These are phyloP conservation scores for Coemansia sp. DNA, from an alignment of 192 early-diverging fungal genomes.

Conservation along the genomic window DNA sequence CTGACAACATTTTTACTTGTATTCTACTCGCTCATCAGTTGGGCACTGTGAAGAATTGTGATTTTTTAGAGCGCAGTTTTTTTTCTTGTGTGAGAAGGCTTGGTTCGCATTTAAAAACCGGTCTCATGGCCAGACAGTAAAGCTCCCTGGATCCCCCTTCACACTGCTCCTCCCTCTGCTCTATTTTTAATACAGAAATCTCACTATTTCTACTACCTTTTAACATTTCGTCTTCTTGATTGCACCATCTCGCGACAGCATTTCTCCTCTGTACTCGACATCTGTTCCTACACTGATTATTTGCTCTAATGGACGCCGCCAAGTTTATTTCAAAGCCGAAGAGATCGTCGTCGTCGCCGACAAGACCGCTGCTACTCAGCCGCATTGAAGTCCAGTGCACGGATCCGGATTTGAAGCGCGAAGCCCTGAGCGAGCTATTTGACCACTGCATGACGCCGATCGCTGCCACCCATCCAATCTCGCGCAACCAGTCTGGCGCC, in stretches of 20 bases:
- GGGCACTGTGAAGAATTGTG: too few relatives aligned
- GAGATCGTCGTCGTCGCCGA: conserved; percentile 15
- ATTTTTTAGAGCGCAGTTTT: too few relatives aligned
- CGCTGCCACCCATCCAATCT: neutral
- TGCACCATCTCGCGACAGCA: conserved; percentile 4
- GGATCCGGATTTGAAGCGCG: conserved; percentile 47
- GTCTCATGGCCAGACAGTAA: too few relatives aligned
- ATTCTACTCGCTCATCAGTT: too few relatives aligned
- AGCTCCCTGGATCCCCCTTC: neutral
- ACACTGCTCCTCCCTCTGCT: conserved; percentile 1
- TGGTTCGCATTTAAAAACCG: too few relatives aligned
- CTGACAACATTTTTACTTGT: too few relatives aligned
- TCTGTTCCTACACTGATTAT: neutral
- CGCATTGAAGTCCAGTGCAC: conserved; percentile 39
- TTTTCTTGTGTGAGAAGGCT: too few relatives aligned
- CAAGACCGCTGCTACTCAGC: conserved; percentile 9
- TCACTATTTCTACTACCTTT: conserved; percentile 1
- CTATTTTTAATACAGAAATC: neutral
- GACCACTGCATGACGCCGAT: conserved; percentile 53
- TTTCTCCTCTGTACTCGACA: neutral
- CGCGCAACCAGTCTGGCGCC: neutral
- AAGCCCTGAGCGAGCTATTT: conserved; percentile 52
- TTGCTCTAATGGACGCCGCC: neutral
- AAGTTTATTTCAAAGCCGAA: conserved; percentile 3
- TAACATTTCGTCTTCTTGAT: neutral